phyloP scores from a whole-genome alignment of 2,329 filamentous ascomycete genomes.

The Dryadomyces quercivorus region DNA sequence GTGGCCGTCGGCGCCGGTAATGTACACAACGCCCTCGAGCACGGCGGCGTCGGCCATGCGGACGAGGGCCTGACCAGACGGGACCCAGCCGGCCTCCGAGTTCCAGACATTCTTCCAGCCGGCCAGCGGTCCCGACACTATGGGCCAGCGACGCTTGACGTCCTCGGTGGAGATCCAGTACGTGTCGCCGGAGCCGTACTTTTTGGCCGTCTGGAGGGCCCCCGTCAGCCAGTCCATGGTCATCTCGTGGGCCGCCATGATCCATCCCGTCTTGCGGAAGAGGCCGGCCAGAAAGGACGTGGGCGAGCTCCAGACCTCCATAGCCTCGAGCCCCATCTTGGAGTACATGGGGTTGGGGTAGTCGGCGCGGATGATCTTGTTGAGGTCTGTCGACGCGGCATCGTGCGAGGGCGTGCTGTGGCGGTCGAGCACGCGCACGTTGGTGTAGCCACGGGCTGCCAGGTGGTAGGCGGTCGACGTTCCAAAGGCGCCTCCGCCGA shows the following conservation, averaged over 20 bases:
- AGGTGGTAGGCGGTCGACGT: slow-evolving; percentile 30
- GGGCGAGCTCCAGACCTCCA: slow-evolving; percentile 38
- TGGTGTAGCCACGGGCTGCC: slow-evolving; percentile 28
- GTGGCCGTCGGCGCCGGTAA: slow-evolving; percentile 15
- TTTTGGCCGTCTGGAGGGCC: slow-evolving; percentile 15
- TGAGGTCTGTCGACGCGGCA: slow-evolving; percentile 61
- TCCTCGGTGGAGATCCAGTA: slow-evolving; percentile 16
- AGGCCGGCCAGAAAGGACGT: slow-evolving; percentile 9
- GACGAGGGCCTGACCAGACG: slow-evolving; percentile 17
- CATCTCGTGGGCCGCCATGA: slow-evolving; percentile 15
- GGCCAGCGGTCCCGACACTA: slow-evolving; percentile 14
- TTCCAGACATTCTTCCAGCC: slow-evolving; percentile 19
- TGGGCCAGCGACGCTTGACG: slow-evolving; percentile 18
- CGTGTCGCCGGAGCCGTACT: slow-evolving; percentile 14
- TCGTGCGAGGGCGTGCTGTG: slow-evolving; percentile 32
- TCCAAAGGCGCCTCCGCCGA: slow-evolving; percentile 22
- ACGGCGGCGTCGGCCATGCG: slow-evolving; percentile 20
- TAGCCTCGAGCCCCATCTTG: slow-evolving; percentile 51
- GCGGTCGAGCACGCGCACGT: slow-evolving; percentile 42
- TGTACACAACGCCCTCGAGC: slow-evolving; percentile 16
- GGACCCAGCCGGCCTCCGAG: slow-evolving; percentile 18
- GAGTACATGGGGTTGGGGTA: slow-evolving; percentile 55
- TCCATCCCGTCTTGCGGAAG: slow-evolving; percentile 21
- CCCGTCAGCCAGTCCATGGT: slow-evolving; percentile 19
- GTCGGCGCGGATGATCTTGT: slow-evolving; percentile 59